Conservation (phyloP, 1,284 basidiomycete genomes). For the Blastosporella zonata region DNA sequence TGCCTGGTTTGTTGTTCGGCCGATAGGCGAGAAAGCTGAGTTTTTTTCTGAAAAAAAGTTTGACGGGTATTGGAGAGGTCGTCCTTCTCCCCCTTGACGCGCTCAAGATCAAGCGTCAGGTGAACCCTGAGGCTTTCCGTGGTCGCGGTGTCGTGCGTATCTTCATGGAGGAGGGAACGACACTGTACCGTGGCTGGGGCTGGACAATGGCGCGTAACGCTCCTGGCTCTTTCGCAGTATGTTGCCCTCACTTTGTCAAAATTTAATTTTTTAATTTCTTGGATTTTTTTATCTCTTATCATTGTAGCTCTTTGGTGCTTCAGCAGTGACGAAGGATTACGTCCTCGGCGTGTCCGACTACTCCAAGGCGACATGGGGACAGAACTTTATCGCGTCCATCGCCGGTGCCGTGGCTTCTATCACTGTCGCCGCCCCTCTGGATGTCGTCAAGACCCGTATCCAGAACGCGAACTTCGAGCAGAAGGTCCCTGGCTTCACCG, state of each 20-base stretch:
- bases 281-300: background rate
- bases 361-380: slow-evolving; percentile 89
- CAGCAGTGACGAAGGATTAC: slow-evolving; percentile 93
- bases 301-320: slow-evolving; percentile 88
- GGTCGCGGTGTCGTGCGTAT: slow-evolving; percentile 90
- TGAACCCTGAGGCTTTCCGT: slow-evolving; percentile 94
- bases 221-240: slow-evolving; percentile 90
- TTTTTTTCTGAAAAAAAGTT: background rate
- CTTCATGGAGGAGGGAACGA: slow-evolving; percentile 88
- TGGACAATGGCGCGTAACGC: slow-evolving; percentile 99
- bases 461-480: slow-evolving; percentile 98
- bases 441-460: slow-evolving; percentile 95
- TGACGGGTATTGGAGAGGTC: slow-evolving; percentile 37
- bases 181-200: slow-evolving; percentile 96
- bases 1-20: slow-evolving; percentile 13
- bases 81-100: slow-evolving; percentile 91
- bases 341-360: slow-evolving; percentile 88
- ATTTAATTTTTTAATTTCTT: background rate
- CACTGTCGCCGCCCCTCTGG: slow-evolving; percentile 93
- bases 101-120: slow-evolving; percentile 98
- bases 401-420: slow-evolving; percentile 95
- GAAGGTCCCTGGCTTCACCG: slow-evolving; percentile 84
- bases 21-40: background rate
- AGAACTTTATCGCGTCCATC: slow-evolving; percentile 95
- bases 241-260: slow-evolving; percentile 31